Conservation (phyloP, 495 filamentous ascomycete genomes). For the Neurospora africana region DNA sequence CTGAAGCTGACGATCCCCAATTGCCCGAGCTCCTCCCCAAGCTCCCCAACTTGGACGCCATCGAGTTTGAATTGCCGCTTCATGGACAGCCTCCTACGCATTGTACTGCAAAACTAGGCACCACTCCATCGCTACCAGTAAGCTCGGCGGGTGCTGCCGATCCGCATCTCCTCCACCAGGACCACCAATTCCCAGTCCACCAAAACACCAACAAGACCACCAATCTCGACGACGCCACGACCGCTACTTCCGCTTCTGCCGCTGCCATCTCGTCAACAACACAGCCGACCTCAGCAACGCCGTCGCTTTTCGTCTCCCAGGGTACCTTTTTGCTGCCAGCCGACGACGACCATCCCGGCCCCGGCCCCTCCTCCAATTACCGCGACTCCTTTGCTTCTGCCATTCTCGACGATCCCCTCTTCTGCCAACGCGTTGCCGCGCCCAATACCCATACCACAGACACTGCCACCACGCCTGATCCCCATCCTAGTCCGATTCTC, state of each 20-base stretch:
- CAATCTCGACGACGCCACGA: constrained; percentile 1
- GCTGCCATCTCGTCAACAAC: constrained; percentile 1
- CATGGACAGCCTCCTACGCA: background rate
- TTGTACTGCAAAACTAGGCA: background rate
- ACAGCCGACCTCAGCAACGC: constrained; percentile 5
- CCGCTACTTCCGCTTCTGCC: constrained; percentile 1
- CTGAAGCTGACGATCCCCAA: background rate
- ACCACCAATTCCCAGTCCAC: constrained; percentile 1
- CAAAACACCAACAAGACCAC: background rate
- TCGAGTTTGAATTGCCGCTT: background rate
- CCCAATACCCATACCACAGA: background rate
- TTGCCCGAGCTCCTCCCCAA: background rate
- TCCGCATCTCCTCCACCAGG: background rate
- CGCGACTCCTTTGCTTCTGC: constrained; percentile 33
- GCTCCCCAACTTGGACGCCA: background rate
- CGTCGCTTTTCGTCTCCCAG: constrained; percentile 8
- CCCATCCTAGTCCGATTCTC: background rate
- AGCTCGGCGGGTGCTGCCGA: background rate
- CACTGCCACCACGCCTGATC: constrained; percentile 2
- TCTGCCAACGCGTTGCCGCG: constrained; percentile 22
- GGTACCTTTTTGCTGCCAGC: constrained; percentile 18
- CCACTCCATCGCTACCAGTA: background rate
- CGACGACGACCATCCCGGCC: constrained; percentile 17
- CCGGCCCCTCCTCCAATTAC: constrained; percentile 10
- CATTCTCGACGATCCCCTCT: constrained; percentile 38